These are phyloP conservation scores for Chalciporus sphaerocephalus DNA, from an alignment of 768 basidiomycete genomes.

Conservation along the genomic window DNA sequence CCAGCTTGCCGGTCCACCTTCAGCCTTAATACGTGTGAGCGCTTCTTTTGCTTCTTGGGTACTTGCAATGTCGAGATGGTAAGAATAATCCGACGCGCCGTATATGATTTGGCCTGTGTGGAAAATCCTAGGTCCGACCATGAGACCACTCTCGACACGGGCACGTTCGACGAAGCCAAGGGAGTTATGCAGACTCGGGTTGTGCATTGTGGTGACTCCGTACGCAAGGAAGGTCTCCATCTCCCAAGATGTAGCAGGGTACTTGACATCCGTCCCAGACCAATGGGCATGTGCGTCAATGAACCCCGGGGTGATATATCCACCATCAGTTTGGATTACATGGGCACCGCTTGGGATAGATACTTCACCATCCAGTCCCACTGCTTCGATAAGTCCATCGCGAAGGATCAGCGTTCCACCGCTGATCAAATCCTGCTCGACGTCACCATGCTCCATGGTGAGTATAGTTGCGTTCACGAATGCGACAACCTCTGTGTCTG, in stretches of 20 bases:
- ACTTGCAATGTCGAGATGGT: conserved; percentile 62
- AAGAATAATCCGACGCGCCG: conserved; percentile 43
- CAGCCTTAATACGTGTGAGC: conserved; percentile 62
- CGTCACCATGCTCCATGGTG: conserved; percentile 58
- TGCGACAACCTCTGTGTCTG: conserved; percentile 42
- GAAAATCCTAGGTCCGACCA: conserved; percentile 69
- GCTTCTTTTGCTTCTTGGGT: conserved; percentile 62
- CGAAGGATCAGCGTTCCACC: conserved; percentile 51
- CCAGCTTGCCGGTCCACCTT: conserved; percentile 64
- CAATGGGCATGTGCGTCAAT: conserved; percentile 78
- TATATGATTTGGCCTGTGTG: conserved; percentile 61
- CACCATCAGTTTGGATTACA: conserved; percentile 57
- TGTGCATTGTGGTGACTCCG: conserved; percentile 73
- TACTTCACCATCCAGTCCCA: conserved; percentile 35
- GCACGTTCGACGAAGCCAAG: conserved; percentile 62
- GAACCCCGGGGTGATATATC: conserved; percentile 65
- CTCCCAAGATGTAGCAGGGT: conserved; percentile 70
- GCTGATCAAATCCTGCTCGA: conserved; percentile 45
- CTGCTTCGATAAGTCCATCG: conserved; percentile 54
- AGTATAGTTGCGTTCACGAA: conserved; percentile 66
- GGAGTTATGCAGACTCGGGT: conserved; percentile 63
- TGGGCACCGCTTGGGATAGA: conserved; percentile 37
- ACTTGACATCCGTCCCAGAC: conserved; percentile 47
- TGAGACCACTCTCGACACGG: conserved; percentile 63
- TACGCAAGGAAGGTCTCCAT: conserved; percentile 72